A percentile compares a stretch with the other conserved stretches of the same genome.
phyloP scores from a whole-genome alignment of 2,329 filamentous ascomycete species.

The Phaeosphaeria sp. region DNA sequence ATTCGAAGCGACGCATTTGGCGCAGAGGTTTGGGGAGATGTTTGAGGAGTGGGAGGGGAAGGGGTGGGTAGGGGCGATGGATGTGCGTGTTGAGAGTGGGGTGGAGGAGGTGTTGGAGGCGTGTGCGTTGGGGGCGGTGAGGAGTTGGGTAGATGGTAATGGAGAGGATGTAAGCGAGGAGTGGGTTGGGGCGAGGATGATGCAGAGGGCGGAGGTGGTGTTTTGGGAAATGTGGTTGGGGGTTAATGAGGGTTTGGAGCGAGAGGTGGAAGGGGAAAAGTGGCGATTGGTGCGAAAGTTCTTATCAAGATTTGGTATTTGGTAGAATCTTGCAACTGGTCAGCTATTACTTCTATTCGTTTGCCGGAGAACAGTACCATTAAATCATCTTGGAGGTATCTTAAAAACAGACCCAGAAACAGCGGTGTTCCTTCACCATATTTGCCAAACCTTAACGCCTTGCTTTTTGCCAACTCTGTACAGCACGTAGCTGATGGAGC shows the following conservation, averaged over 20 bases:
- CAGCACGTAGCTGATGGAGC: not conserved
- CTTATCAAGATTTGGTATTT: not conserved
- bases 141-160: not conserved
- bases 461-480: not conserved
- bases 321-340: not conserved
- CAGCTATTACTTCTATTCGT: not conserved
- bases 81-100: not conserved
- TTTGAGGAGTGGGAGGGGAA: constrained; percentile 17
- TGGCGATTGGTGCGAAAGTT: not conserved
- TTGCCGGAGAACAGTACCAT: constrained; percentile 2
- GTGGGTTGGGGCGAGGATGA: not conserved
- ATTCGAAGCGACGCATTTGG: constrained; percentile 1
- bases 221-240: constrained; percentile 8
- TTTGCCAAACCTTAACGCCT: constrained; percentile 1
- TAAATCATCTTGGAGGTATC: constrained; percentile 4
- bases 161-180: not conserved
- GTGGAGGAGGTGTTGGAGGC: not conserved
- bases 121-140: not conserved
- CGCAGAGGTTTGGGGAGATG: constrained; percentile 7
- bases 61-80: not conserved
- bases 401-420: not conserved
- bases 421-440: not conserved
- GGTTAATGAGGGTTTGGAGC: not conserved
- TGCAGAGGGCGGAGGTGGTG: constrained; percentile 1
- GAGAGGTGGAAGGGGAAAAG: not conserved